Evolutionary conservation across 1,139 yeast species (phyloP).

Genomic region (Kurtzmaniella quercitrusa): DNA sequence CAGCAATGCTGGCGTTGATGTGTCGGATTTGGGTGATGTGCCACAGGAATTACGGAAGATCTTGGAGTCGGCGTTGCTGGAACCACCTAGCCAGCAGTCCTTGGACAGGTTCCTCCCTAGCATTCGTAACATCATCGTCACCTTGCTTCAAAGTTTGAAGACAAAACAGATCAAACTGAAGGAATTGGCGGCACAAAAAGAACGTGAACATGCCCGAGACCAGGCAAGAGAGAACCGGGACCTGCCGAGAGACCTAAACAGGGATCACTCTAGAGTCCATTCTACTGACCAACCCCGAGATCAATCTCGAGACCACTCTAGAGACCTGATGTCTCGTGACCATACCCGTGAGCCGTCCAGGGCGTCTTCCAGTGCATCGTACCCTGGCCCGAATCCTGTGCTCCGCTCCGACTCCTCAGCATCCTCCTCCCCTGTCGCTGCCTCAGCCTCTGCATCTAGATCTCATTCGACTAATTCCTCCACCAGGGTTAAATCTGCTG

Average conservation of each 20-base stretch:
- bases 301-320: neutral
- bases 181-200: conserved; percentile 3
- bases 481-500: neutral
- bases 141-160: conserved; percentile 74
- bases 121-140: conserved; percentile 83
- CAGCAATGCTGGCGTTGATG: conserved; percentile 35
- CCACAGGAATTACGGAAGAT: conserved; percentile 55
- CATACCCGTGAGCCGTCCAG: neutral
- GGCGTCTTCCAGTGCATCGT: neutral
- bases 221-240: neutral
- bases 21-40: conserved; percentile 40
- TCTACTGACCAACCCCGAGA: neutral
- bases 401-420: neutral
- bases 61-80: conserved; percentile 81
- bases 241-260: neutral
- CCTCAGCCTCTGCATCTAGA: neutral
- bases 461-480: neutral
- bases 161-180: conserved; percentile 63
- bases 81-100: conserved; percentile 79
- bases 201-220: conserved; percentile 2
- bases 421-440: neutral
- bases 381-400: neutral
- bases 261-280: neutral
- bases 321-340: neutral
- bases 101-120: conserved; percentile 78